Base-by-base conservation (phyloP, 495 filamentous ascomycete species). In the Talaromyces liani region DNA sequence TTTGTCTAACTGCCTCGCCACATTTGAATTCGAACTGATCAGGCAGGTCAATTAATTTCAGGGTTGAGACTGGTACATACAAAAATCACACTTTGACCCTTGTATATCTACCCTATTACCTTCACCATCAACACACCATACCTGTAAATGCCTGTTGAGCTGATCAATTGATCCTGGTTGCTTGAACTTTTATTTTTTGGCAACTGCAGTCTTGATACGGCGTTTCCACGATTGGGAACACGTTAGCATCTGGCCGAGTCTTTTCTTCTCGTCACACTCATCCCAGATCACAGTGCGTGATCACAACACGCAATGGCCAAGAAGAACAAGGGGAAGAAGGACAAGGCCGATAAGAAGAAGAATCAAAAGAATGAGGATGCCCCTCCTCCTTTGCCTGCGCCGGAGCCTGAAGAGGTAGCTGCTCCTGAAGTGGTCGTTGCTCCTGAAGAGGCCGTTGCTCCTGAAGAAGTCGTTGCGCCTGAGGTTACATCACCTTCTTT, bases 351-450 rank as follows among this genome's bases (percentile, higher is more conserved):
- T 56, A 65, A 63, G 47, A 77, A 75, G 65, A 68, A 71, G 68
- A 77, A 77, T 69, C 71, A 72, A 73, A 80, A 78, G 66, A 78
- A 77, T 71, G 65, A 60, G 5, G 45, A 33, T 10, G 20, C 60
- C 27, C 25, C 58, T 4, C 20, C 20, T 53, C 39, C 53, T 14
- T 16, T 36, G 57, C 25, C 6, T 41, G 36, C 16, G 36, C 36
- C 14, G 36, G 36, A 41, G 36, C 36, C 36, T 16, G 36, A 41
- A 41, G 36, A 41, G 36, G 36, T 41, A 5, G 31, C 14, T 57
- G 14, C n/a, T 6, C 39, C 39, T 45, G 39, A 45, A 3, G 39
- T 7, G 18, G 39, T 10, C 0, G 29, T 7, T 56, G 24, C 4
- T 5, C 16, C 41, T 18, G 16, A 45, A 41, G 36, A 41, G 36